Base-by-base conservation (phyloP, 108 stramenopile species). In the Nitzschia putrida region DNA sequence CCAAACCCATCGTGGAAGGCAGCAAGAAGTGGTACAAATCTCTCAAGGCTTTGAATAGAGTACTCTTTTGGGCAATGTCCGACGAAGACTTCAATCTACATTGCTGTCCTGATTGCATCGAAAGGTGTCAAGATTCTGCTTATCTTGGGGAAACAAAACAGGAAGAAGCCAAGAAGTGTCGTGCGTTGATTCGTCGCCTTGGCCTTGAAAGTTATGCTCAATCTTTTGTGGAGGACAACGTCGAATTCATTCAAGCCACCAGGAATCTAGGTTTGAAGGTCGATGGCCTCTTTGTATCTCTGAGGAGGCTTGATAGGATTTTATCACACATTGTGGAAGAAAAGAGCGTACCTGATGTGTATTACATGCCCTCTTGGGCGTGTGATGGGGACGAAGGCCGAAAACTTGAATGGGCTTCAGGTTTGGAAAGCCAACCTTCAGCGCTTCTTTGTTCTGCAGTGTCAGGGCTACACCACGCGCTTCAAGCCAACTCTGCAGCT, bases 251-350 rank as follows among this genome's bases (percentile, higher is more conserved):
- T 2, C 34, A 65, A 53, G 8, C 18, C 0, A 45, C n/a, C 1
- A 44, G 2, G 7, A 50, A 49, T 26, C 29, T 21, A n/a, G 50
- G n/a, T 8, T 7, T 29, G 6, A 44, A 22, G 16, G 22, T 13
- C 0, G 59, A 64, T 40, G 41, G 57, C 0, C 12, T 1, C 8
- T 65, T 53, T 57, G 68, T 76, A 10, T 71, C 76, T 58, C 66
- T 84, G 24, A 55, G 79, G 39, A 64, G 83, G 37, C 52, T 84
- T 34, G 83, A 84, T 49, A 24, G 63, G 12, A 84, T 84, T 56
- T 73, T 84, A 61, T 71, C 67, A 13, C 16, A 39, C 22, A 78
- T 78, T 56, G 69, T 82, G 40, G 38, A 44, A 29, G n/a, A 37
- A n/a, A 40, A 53, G 16, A 53, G 57, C 13, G 45, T 11, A 3